Evolutionary conservation across 768 basidiomycete species (phyloP).

Genomic region (Tubosaeta sp.): DNA sequence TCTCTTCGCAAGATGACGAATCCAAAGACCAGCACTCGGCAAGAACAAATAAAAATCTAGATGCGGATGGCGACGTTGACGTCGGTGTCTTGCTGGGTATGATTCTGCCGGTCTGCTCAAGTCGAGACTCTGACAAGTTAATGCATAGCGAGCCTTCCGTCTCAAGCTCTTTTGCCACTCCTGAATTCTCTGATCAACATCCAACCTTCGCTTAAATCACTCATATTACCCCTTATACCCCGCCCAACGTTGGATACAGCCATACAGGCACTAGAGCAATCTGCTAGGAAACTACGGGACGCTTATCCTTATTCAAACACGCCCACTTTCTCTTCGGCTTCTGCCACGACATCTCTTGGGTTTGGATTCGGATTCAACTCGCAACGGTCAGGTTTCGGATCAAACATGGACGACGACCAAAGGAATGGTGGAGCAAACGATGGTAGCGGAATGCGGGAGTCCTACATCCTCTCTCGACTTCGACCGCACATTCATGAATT

Average conservation of each 20-base stretch:
- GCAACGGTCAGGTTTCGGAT: conserved; percentile 31
- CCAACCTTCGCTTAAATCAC: conserved; percentile 68
- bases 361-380: conserved; percentile 24
- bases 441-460: conserved; percentile 71
- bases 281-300: conserved; percentile 71
- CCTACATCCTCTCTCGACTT: conserved; percentile 72
- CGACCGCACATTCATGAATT: conserved; percentile 75
- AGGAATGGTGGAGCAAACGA: conserved; percentile 20
- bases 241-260: conserved; percentile 80
- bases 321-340: conserved; percentile 27
- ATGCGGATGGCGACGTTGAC: conserved; percentile 49
- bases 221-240: conserved; percentile 74
- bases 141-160: conserved; percentile 67
- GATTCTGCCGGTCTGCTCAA: conserved; percentile 21
- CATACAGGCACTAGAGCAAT: conserved; percentile 59
- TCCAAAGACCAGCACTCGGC: conserved; percentile 38
- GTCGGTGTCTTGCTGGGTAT: conserved; percentile 77
- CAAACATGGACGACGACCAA: conserved; percentile 26
- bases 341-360: conserved; percentile 34
- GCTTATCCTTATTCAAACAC: conserved; percentile 78
- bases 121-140: conserved; percentile 8
- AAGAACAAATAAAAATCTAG: conserved; percentile 47
- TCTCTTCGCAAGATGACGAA: conserved; percentile 22
- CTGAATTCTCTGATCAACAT: conserved; percentile 61
- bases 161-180: conserved; percentile 71